phyloP scores from a whole-genome alignment of 176 grass and related monocot species.

The Guadua angustifolia region DNA sequence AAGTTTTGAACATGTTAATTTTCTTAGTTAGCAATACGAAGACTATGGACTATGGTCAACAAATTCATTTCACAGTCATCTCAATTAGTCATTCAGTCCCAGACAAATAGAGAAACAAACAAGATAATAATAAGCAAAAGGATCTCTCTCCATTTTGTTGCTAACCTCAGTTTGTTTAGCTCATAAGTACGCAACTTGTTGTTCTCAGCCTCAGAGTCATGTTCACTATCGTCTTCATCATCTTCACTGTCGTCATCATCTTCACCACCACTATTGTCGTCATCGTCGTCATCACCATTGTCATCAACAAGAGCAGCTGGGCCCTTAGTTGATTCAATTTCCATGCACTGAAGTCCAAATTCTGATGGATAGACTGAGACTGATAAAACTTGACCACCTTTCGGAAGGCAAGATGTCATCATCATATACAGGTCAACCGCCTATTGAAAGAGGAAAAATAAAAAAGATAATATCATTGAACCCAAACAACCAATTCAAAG shows the following conservation, averaged over 20 bases:
- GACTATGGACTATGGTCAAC: not conserved
- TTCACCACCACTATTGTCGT: not conserved
- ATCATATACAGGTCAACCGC: conserved; percentile 89
- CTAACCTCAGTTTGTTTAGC: conserved; percentile 85
- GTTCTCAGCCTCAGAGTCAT: conserved; percentile 63
- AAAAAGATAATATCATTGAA: conserved; percentile 21
- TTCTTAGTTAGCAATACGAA: not conserved
- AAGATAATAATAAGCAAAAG: conserved; percentile 12
- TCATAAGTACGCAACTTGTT: conserved; percentile 82
- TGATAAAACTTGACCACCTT: conserved; percentile 67
- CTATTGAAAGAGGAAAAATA: conserved; percentile 46
- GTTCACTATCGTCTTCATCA: conserved; percentile 18
- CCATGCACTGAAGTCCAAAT: conserved; percentile 85
- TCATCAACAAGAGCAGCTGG: conserved; percentile 61
- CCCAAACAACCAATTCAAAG: not conserved
- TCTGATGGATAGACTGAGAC: conserved; percentile 84
- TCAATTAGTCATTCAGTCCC: not conserved
- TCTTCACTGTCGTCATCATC: conserved; percentile 18
- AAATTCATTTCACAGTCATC: not conserved
- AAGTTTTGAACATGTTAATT: conserved; percentile 28
- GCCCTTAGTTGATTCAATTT: conserved; percentile 73
- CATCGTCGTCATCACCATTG: conserved; percentile 28
- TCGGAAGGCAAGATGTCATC: conserved; percentile 76
- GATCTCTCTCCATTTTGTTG: not conserved
- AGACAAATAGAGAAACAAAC: not conserved